Evolutionary conservation across 129 eudicot genomes (phyloP), one percentile per base, ranked within the genome.

Genomic region (Flaveria trinervia): DNA sequence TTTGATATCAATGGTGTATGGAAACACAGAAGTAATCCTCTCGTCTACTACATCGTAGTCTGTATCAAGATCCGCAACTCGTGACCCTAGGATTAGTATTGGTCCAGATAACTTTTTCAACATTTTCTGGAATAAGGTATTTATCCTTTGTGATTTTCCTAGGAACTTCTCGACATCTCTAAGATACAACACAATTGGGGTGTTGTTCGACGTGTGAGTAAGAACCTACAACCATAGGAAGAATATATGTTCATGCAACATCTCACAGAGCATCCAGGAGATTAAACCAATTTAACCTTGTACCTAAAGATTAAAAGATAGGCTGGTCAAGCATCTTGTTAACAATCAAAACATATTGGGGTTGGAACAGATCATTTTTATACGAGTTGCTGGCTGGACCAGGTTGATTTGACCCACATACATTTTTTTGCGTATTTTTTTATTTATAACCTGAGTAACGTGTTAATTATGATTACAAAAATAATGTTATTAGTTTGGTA

Each of bases 71-170:
- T 86, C 76, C 41, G 80, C 81, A 56, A 91, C 59, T 66, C 85
- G 85, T 69, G 98, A 89, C 74, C 98, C 97, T 50, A 94, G 83
- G 57, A 94, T 94, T 71, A 94, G 83, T 55, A 89, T 81, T 43
- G 96, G 66, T 68, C 97, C 99, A 36, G 96, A 66, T 70, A 94
- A 65, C 68, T 81, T 94, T 77, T 88, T 88, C 80, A 94, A 65
- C 99, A 94, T 91, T 81, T 91, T 94, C 72, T 91, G 93, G 93
- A 94, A 94, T 77, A 91, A 73, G 74, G 80, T 72, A 54, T 89
- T 83, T 44, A 85, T 52, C 80, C 87, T 87, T 78, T 89, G 92
- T 60, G 99, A 91, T 78, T 81, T 91, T 45, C 87, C 86, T 66
- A 94, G 83, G 64, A 91, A 79, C 82, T 83, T 89, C 80, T 91